phyloP scores from a whole-genome alignment of 2,329 filamentous ascomycete species.

The Cytospora leucostoma region DNA sequence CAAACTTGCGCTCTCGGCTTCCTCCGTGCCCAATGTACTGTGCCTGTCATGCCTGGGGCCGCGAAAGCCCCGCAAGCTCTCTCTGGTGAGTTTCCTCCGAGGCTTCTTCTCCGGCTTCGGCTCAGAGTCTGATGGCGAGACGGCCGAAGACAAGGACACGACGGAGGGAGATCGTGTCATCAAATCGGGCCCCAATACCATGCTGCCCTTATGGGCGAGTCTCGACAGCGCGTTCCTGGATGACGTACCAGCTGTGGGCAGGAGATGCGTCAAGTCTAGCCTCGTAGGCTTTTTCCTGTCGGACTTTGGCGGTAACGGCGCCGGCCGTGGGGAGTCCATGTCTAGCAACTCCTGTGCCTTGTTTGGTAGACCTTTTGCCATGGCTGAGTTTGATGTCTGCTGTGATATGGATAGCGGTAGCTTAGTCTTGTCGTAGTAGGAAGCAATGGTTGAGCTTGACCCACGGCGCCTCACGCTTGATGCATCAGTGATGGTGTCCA shows the following conservation, averaged over 20 bases:
- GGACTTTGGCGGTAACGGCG: conserved; percentile 31
- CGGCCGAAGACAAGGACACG: conserved; percentile 42
- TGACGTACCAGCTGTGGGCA: conserved; percentile 36
- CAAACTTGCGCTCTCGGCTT: conserved; percentile 15
- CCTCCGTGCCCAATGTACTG: conserved; percentile 12
- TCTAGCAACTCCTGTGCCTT: conserved; percentile 52
- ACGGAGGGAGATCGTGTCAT: conserved; percentile 46
- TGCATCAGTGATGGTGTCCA: conserved; percentile 41
- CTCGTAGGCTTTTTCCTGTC: conserved; percentile 52
- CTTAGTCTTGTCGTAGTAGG: conserved; percentile 59
- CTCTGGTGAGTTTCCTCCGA: conserved; percentile 41
- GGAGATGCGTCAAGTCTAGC: conserved; percentile 51
- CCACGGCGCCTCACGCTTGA: conserved; percentile 50
- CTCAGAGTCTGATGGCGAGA: conserved; percentile 32
- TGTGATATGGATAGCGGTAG: conserved; percentile 59
- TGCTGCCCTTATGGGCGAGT: conserved; percentile 29
- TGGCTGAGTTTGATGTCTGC: conserved; percentile 59
- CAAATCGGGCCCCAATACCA: conserved; percentile 42
- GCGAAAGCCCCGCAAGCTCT: conserved; percentile 35
- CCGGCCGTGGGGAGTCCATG: conserved; percentile 41
- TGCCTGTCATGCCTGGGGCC: neutral
- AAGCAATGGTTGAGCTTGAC: conserved; percentile 57
- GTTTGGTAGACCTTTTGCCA: conserved; percentile 55
- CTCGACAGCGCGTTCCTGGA: conserved; percentile 29
- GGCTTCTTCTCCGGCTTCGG: conserved; percentile 35